Percentiles rank a stretch among this genome's conserved stretches.
phyloP scores from a whole-genome alignment of 2,329 filamentous ascomycete species.

The Fusarium continuum region DNA sequence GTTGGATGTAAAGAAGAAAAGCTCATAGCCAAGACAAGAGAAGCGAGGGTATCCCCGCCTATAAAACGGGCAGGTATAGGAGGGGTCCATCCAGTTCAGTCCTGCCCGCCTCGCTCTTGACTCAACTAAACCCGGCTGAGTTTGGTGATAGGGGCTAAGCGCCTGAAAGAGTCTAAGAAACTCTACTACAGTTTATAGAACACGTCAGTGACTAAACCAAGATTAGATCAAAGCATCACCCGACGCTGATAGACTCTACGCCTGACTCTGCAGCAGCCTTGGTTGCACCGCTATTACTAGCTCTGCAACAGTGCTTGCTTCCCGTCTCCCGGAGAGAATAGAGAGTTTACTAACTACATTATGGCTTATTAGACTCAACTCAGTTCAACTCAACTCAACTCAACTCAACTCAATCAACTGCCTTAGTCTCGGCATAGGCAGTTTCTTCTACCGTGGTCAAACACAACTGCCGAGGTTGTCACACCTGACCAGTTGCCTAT shows the following conservation, averaged over 20 bases:
- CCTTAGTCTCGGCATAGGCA: neutral
- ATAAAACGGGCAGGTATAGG: constrained; percentile 22
- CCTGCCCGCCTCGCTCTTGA: constrained; percentile 16
- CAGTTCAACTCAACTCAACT: constrained; percentile 5
- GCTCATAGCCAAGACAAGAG: neutral
- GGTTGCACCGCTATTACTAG: neutral
- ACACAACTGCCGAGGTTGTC: constrained; percentile 9
- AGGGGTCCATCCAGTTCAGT: constrained; percentile 6
- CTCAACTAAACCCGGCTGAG: constrained; percentile 2
- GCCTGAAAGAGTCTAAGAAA: neutral
- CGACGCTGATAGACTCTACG: neutral
- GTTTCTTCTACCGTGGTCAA: neutral
- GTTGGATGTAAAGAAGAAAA: constrained; percentile 19
- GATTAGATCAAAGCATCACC: neutral
- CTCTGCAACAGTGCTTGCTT: no score
- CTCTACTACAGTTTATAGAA: neutral
- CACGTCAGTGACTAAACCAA: neutral
- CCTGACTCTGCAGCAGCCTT: neutral
- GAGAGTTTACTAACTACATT: neutral
- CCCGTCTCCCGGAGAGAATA: no score
- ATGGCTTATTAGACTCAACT: neutral
- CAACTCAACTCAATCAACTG: constrained; percentile 10
- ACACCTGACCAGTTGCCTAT: constrained; percentile 6
- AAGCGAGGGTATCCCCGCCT: constrained; percentile 17
- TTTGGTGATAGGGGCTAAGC: constrained; percentile 5